Evolutionary conservation across 2,329 filamentous ascomycete species (phyloP), one percentile per base, ranked within the genome.

Genomic region (Fusarium cicatricum): DNA sequence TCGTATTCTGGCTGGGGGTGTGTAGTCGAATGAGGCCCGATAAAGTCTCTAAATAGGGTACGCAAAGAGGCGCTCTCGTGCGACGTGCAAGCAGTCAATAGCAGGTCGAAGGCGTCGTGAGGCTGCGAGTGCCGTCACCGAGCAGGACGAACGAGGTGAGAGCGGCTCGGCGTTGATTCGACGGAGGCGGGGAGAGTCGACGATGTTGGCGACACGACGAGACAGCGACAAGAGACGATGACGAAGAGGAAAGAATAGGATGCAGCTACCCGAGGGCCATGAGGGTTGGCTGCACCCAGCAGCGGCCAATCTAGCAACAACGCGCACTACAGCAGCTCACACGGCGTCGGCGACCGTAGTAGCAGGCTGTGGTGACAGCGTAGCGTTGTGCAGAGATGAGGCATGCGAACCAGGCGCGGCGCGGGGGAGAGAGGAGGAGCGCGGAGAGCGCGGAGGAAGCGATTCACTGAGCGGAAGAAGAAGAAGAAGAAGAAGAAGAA

Each of bases 341-440:
- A 65, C 66, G 50, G 48, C 66, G 56, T 68, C 58, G 58, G 58
- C 45, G 51, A 66, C 65, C 28, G 60, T 58, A 60, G 45, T 44
- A 59, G 56, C 52, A 48, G 64, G 60, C 62, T 66, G 63, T 52
- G 48, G 58, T 66, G 56, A 56, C 53, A 58, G 56, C 56, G 66
- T 56, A 65, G 62, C 60, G 71, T 73, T 57, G 69, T 66, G 68
- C 71, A 73, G 60, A 71, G 71, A 72, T 72, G 68, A 70, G 67
- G 71, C 70, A 73, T 72, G 68, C 69, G 66, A 69, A 58, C 64
- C 55, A 61, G 57, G 56, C 62, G 50, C 55, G 65, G 58, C 65
- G 64, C 56, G 54, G 54, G 49, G 48, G 52, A 47, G 34, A 47
- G 49, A 49, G 34, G 55, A 52, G 54, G 52, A 53, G 51, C 54